Conservation (phyloP, 176 grass and related monocot species). For the Juncus inflexus region DNA sequence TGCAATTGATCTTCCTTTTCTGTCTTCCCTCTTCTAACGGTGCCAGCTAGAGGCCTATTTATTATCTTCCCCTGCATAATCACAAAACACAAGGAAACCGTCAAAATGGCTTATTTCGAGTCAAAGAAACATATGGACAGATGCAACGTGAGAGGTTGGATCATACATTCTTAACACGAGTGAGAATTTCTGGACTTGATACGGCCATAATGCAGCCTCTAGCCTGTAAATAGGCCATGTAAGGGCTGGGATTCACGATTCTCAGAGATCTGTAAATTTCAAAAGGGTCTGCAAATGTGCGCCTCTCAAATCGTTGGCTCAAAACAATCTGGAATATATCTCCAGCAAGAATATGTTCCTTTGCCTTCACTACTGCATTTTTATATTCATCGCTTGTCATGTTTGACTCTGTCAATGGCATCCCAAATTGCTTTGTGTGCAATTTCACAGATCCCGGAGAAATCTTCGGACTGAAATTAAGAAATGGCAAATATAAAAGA, state of each 20-base stretch:
- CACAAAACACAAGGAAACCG: background rate
- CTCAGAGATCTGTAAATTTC: constrained; percentile 74
- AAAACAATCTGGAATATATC: constrained; percentile 89
- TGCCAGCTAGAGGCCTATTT: constrained; percentile 85
- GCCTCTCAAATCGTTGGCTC: constrained; percentile 78
- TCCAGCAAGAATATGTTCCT: constrained; percentile 77
- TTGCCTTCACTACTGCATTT: constrained; percentile 67
- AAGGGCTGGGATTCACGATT: constrained; percentile 81
- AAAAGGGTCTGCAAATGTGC: constrained; percentile 74
- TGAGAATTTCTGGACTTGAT: constrained; percentile 92
- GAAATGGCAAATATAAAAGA: background rate
- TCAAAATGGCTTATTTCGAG: constrained; percentile 10
- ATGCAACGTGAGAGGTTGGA: constrained; percentile 5
- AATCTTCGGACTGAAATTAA: constrained; percentile 45
- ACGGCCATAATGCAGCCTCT: constrained; percentile 81
- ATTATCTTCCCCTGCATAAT: constrained; percentile 56
- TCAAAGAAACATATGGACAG: constrained; percentile 1
- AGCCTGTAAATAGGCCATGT: constrained; percentile 81
- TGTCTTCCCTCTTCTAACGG: constrained; percentile 60
- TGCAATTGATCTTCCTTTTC: constrained; percentile 63
- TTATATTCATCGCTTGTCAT: constrained; percentile 93
- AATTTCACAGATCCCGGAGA: constrained; percentile 74
- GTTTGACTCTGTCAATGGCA: constrained; percentile 56
- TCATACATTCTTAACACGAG: constrained; percentile 60
- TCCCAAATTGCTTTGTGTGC: constrained; percentile 55